Evolutionary conservation across 495 filamentous ascomycete genomes (phyloP).

Genomic region (Penicillium paradoxum): DNA sequence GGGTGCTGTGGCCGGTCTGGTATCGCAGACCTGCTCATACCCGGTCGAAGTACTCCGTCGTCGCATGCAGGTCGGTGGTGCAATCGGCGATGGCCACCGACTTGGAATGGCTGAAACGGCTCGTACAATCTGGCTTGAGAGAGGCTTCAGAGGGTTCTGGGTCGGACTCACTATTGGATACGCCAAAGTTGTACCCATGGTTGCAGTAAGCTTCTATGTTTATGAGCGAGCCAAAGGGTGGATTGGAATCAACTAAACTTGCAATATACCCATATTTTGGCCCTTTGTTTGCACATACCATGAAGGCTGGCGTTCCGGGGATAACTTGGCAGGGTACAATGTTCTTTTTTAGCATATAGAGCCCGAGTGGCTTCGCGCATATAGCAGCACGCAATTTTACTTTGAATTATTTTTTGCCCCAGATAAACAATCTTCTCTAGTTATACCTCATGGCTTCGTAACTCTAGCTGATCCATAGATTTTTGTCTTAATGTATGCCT

Average conservation of each 20-base stretch:
- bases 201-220: conserved; percentile 67
- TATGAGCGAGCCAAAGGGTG: conserved; percentile 79
- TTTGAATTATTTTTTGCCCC: neutral
- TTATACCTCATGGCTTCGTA: no score
- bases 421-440: no score
- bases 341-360: conserved; percentile 12
- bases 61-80: conserved; percentile 93
- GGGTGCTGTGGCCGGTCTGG: conserved; percentile 78
- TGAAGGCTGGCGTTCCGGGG: conserved; percentile 18
- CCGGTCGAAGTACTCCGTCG: conserved; percentile 88
- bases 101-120: conserved; percentile 76
- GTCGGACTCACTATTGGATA: conserved; percentile 94
- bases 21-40: conserved; percentile 88
- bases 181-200: conserved; percentile 88
- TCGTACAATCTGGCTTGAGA: conserved; percentile 64
- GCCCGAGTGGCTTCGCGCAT: conserved; percentile 9
- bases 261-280: neutral
- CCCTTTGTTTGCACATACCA: conserved; percentile 1
- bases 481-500: no score
- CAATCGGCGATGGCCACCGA: conserved; percentile 80
- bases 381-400: conserved; percentile 11
- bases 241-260: conserved; percentile 57
- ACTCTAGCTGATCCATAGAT: no score
- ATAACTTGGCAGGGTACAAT: conserved; percentile 7
- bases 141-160: conserved; percentile 79